A percentile compares a stretch with the other conserved stretches of the same genome.
These are phyloP conservation scores for Phycomyces blakesleeanus DNA, from an alignment of 192 early-diverging fungal genomes.

Conservation along the genomic window DNA sequence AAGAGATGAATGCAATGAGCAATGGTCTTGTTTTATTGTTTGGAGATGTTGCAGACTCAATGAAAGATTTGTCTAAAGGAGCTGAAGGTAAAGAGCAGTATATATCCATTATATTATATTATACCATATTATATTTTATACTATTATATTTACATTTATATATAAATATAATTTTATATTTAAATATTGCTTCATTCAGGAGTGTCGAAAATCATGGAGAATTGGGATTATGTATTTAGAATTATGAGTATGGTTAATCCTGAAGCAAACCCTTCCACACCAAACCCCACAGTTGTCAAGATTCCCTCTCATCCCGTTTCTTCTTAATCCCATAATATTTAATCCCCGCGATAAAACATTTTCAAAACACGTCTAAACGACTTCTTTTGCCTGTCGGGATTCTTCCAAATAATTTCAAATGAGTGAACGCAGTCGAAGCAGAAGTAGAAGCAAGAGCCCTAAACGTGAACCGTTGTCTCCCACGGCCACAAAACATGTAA, in stretches of 20 bases:
- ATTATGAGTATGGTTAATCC: conserved; percentile 6
- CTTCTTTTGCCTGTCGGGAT: not conserved
- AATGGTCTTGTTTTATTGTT: conserved; percentile 1
- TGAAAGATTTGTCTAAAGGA: not conserved
- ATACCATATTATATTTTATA: too few species aligned
- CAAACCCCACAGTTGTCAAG: not conserved
- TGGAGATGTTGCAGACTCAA: not conserved
- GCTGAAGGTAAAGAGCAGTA: not conserved
- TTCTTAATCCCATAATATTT: not conserved
- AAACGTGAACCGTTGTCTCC: conserved; percentile 10
- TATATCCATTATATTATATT: too few species aligned
- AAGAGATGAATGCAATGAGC: not conserved
- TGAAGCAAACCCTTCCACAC: not conserved
- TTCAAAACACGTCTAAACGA: not conserved
- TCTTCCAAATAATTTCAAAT: conserved; percentile 4
- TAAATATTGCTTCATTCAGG: not conserved
- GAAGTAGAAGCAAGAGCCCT: conserved; percentile 1
- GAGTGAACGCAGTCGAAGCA: conserved; percentile 4
- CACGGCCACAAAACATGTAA: not conserved
- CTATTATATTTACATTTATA: too few species aligned
- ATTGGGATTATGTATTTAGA: conserved; percentile 8
- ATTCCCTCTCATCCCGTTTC: not conserved
- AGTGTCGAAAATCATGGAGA: not conserved
- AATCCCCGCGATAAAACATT: conserved; percentile 1
- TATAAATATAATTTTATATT: not conserved